Evolutionary conservation across 768 basidiomycete genomes (phyloP).

Genomic region (Cytidiella melzeri): DNA sequence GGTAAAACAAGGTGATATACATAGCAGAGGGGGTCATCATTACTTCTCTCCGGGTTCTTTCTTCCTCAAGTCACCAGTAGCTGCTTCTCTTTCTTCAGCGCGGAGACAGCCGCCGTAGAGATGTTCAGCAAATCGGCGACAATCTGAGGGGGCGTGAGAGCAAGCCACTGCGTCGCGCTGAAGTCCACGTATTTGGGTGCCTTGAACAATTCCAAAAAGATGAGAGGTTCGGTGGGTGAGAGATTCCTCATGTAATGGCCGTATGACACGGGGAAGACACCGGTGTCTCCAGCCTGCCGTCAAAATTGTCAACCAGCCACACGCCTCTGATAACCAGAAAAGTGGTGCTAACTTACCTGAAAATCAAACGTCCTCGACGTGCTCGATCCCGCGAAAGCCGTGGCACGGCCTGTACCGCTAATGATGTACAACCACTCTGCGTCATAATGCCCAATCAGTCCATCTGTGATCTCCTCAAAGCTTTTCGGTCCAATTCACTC

Average conservation of each 20-base stretch:
- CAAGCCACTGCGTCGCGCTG: conserved; percentile 22
- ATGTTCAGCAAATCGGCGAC: conserved; percentile 21
- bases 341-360: conserved; percentile 11
- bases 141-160: conserved; percentile 20
- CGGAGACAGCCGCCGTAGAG: conserved; percentile 10
- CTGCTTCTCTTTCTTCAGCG: conserved; percentile 20
- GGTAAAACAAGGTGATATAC: too few relatives aligned
- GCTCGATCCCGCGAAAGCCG: conserved; percentile 20
- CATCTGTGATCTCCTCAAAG: too few relatives aligned
- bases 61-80: conserved; percentile 16
- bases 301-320: not conserved
- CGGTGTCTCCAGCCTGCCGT: conserved; percentile 20
- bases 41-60: too few relatives aligned
- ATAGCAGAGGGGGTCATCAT: too few relatives aligned
- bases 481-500: not conserved
- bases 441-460: too few relatives aligned
- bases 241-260: conserved; percentile 23
- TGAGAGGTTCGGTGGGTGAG: conserved; percentile 22
- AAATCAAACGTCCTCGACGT: conserved; percentile 21
- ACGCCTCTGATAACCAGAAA: not conserved
- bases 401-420: conserved; percentile 19
- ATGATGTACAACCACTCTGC: conserved; percentile 24
- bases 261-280: conserved; percentile 19
- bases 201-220: conserved; percentile 24
- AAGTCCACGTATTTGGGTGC: conserved; percentile 20